Conservation (phyloP, 176 grass and related monocot species). For the Tuctoria greenei region DNA sequence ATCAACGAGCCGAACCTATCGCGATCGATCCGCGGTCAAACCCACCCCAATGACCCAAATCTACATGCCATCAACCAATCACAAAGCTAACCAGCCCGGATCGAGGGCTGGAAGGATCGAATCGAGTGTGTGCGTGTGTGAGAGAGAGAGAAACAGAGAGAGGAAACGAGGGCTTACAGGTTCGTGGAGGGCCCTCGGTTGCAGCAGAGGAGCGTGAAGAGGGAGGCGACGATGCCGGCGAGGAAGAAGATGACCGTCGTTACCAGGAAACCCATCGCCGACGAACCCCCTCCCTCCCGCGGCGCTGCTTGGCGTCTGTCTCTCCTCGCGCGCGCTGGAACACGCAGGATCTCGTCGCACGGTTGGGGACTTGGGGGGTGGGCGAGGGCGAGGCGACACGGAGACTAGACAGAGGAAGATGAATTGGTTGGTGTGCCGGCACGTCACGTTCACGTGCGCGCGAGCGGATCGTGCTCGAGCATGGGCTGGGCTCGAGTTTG, state of each 20-base stretch:
- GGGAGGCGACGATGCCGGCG: neutral
- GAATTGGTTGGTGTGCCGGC: neutral
- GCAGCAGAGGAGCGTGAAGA: neutral
- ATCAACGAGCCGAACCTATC: neutral
- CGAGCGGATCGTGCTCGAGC: neutral
- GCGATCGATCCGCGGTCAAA: conserved; percentile 35
- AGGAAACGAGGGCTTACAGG: neutral
- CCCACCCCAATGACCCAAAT: neutral
- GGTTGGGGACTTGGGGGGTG: too few species aligned
- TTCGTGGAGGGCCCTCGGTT: conserved; percentile 2
- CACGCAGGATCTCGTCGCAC: neutral
- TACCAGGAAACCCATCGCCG: neutral
- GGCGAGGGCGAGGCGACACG: neutral
- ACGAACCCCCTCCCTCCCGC: neutral
- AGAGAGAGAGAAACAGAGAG: neutral
- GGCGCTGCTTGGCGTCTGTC: neutral
- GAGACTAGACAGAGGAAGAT: neutral
- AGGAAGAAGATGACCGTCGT: neutral
- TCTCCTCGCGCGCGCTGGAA: neutral
- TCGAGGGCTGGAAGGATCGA: neutral
- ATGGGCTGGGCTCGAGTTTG: neutral
- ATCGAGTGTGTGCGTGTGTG: neutral
- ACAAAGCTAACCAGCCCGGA: neutral
- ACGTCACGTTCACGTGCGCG: neutral
- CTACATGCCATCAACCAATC: neutral